Percentiles rank a stretch among this genome's conserved stretches.
phyloP scores from a whole-genome alignment of 257 asterid genomes.

The Rauvolfia tetraphylla region DNA sequence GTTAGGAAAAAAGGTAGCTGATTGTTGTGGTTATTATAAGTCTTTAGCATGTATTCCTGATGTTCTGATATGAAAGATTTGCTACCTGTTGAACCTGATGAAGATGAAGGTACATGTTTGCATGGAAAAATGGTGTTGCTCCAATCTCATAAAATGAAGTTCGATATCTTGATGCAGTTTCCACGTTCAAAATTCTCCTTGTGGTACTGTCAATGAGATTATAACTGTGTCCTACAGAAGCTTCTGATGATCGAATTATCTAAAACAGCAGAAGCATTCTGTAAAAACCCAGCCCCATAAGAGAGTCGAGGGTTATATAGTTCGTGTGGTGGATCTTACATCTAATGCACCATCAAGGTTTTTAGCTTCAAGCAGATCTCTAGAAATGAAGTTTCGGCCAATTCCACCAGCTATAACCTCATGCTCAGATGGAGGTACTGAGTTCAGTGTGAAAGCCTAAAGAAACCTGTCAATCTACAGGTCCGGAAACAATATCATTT shows the following conservation, averaged over 20 bases:
- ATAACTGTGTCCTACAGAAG: slow-evolving; percentile 77
- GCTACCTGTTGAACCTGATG: slow-evolving; percentile 64
- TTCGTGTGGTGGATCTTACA: slow-evolving; percentile 30
- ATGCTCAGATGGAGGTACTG: slow-evolving; percentile 67
- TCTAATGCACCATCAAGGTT: slow-evolving; percentile 65
- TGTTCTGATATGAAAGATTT: background rate
- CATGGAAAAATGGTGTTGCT: slow-evolving; percentile 73
- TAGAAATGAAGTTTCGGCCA: slow-evolving; percentile 75
- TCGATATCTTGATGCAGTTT: slow-evolving; percentile 82
- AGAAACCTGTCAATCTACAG: background rate
- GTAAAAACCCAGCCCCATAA: background rate
- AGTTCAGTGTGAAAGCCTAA: slow-evolving; percentile 80
- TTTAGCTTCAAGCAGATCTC: slow-evolving; percentile 77
- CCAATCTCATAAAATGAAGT: slow-evolving; percentile 56
- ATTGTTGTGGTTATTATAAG: background rate
- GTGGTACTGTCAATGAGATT: slow-evolving; percentile 58
- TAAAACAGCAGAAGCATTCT: slow-evolving; percentile 28
- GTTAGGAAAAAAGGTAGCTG: too few relatives aligned
- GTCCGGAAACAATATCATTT: background rate
- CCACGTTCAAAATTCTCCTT: slow-evolving; percentile 72
- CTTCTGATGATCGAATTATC: slow-evolving; percentile 67
- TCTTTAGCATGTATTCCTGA: background rate
- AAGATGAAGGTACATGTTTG: slow-evolving; percentile 85
- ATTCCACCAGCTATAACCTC: slow-evolving; percentile 73
- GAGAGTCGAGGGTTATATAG: background rate